Conservation (phyloP, 768 basidiomycete species). For the Podaxis sp. region DNA sequence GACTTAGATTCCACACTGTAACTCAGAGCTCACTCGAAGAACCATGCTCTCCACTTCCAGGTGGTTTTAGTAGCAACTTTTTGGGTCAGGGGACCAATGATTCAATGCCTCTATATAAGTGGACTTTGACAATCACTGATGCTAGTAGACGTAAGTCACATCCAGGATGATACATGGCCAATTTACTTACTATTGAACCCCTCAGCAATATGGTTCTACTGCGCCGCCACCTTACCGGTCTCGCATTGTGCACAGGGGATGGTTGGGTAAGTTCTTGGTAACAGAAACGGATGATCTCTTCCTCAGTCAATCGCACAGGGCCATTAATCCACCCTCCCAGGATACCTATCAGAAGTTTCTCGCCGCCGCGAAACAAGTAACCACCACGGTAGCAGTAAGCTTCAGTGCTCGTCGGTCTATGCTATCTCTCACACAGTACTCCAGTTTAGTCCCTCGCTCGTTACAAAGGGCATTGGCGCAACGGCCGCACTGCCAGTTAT, state of each 20-base stretch:
- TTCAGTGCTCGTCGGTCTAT: neutral
- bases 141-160: conserved; percentile 25
- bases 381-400: conserved; percentile 26
- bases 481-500: conserved; percentile 26
- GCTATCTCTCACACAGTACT: neutral
- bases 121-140: conserved; percentile 37
- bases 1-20: conserved; percentile 36
- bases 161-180: neutral
- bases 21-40: conserved; percentile 35
- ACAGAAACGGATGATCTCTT: neutral
- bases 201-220: conserved; percentile 39
- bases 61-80: conserved; percentile 42
- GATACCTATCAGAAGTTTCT: conserved; percentile 23
- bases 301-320: conserved; percentile 21
- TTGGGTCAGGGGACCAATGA: conserved; percentile 24
- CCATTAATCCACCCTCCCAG: conserved; percentile 36
- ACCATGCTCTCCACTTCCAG: conserved; percentile 38
- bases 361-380: conserved; percentile 29
- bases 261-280: conserved; percentile 34
- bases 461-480: conserved; percentile 33
- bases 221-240: conserved; percentile 31
- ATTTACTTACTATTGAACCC: neutral
- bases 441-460: conserved; percentile 26
- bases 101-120: conserved; percentile 23
- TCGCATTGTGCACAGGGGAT: conserved; percentile 39